phyloP scores from a whole-genome alignment of 1,284 basidiomycete species.

The Meira miltonrushii region DNA sequence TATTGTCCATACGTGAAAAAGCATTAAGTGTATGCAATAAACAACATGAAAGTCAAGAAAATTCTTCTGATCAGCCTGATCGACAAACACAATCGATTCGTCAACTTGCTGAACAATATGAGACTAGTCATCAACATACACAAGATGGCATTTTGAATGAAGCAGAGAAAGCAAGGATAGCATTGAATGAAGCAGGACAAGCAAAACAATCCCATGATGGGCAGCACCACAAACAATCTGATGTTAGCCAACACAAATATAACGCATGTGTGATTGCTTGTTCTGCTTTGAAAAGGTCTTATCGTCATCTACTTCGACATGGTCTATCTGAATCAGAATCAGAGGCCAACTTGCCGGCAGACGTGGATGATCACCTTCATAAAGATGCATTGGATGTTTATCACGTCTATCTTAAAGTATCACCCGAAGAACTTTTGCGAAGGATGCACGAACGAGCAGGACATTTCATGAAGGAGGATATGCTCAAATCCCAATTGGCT shows the following conservation, averaged over 20 bases:
- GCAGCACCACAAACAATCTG: not conserved
- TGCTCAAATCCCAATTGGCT: slow-evolving; percentile 78
- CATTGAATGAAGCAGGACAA: slow-evolving; percentile 25
- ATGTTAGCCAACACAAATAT: not conserved
- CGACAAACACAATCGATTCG: slow-evolving; percentile 1
- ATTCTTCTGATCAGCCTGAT: not conserved
- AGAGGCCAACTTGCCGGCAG: slow-evolving; percentile 20
- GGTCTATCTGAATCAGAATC: slow-evolving; percentile 28
- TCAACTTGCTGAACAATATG: slow-evolving; percentile 11
- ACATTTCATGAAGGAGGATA: slow-evolving; percentile 82
- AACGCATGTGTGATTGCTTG: slow-evolving; percentile 72
- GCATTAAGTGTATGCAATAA: slow-evolving; percentile 55
- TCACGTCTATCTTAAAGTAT: slow-evolving; percentile 78
- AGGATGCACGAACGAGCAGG: slow-evolving; percentile 68
- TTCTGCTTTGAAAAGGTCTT: slow-evolving; percentile 74
- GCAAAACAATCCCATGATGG: not conserved
- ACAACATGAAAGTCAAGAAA: not conserved
- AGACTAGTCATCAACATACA: slow-evolving; percentile 26
- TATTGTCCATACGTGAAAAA: slow-evolving; percentile 65
- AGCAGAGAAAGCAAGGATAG: not conserved
- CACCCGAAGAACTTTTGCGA: slow-evolving; percentile 62
- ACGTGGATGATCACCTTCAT: no score
- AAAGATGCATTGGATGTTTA: slow-evolving; percentile 60
- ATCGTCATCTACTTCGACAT: slow-evolving; percentile 76
- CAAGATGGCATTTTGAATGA: not conserved